These are phyloP conservation scores for Sclerotinia spermophila DNA, from an alignment of 2,329 filamentous ascomycete species.

Conservation along the genomic window DNA sequence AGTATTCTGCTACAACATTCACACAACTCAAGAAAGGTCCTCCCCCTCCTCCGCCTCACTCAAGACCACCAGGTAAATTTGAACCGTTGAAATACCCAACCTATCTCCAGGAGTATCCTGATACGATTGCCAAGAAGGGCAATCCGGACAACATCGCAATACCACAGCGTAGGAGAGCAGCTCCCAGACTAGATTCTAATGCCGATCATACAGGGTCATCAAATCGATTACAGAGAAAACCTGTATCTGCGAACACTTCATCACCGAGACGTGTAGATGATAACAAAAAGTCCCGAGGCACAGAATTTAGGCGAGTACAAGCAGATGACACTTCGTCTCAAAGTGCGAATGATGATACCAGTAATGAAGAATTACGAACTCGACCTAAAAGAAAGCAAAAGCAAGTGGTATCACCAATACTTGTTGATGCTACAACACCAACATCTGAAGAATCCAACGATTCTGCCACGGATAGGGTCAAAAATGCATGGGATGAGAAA, in stretches of 20 bases:
- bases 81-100: slow-evolving; percentile 40
- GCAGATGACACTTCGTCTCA: slow-evolving; percentile 34
- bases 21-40: slow-evolving; percentile 27
- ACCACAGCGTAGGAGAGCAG: slow-evolving; percentile 33
- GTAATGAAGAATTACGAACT: slow-evolving; percentile 29
- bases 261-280: slow-evolving; percentile 35
- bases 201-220: slow-evolving; percentile 12
- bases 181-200: slow-evolving; percentile 22
- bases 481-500: slow-evolving; percentile 56
- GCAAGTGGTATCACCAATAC: slow-evolving; percentile 37
- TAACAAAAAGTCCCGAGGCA: slow-evolving; percentile 26
- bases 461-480: slow-evolving; percentile 41
- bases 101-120: slow-evolving; percentile 39
- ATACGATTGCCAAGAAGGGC: slow-evolving; percentile 33
- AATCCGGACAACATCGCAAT: slow-evolving; percentile 29
- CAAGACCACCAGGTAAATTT: slow-evolving; percentile 33
- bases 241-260: slow-evolving; percentile 36
- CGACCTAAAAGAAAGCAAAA: slow-evolving; percentile 36
- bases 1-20: neutral
- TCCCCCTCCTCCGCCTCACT: slow-evolving; percentile 34
- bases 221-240: slow-evolving; percentile 34
- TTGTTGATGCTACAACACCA: slow-evolving; percentile 41
- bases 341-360: slow-evolving; percentile 35
- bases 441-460: slow-evolving; percentile 47
- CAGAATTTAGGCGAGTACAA: slow-evolving; percentile 24